phyloP scores from a whole-genome alignment of 306 rosid species.

The Erythrophleum fordii region DNA sequence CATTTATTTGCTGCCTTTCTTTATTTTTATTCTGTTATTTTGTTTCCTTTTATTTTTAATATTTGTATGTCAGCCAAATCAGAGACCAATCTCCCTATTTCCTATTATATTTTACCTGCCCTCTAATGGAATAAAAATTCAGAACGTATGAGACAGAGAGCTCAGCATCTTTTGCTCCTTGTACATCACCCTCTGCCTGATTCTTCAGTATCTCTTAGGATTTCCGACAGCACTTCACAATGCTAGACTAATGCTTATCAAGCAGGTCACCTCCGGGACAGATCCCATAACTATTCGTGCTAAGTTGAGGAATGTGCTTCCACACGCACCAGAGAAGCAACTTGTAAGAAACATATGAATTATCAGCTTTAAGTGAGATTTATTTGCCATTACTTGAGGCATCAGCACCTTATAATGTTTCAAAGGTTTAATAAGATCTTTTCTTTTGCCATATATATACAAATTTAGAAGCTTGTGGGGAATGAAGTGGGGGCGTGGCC shows the following conservation, averaged over 20 bases:
- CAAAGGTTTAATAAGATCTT: slow-evolving; percentile 7
- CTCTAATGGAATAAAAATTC: too few relatives aligned
- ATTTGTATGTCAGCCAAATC: too few relatives aligned
- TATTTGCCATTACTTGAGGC: slow-evolving; percentile 3
- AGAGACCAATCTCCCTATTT: too few relatives aligned
- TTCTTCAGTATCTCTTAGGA: slow-evolving; percentile 6
- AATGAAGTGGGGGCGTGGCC: neutral
- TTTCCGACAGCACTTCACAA: neutral
- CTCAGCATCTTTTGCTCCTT: too few relatives aligned
- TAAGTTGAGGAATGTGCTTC: slow-evolving; percentile 75
- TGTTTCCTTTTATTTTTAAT: too few relatives aligned
- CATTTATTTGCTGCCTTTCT: too few relatives aligned
- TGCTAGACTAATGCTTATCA: slow-evolving; percentile 18
- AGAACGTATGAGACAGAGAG: too few relatives aligned
- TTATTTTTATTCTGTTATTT: too few relatives aligned
- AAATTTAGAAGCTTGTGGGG: slow-evolving; percentile 20
- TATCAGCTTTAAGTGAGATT: slow-evolving; percentile 10
- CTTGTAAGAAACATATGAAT: slow-evolving; percentile 61
- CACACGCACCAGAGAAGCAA: slow-evolving; percentile 90
- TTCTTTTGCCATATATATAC: neutral
- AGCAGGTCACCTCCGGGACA: slow-evolving; percentile 83
- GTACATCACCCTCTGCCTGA: too few relatives aligned
- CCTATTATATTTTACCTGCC: too few relatives aligned
- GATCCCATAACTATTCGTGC: slow-evolving; percentile 87
- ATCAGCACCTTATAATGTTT: slow-evolving; percentile 21